Evolutionary conservation across 2,329 filamentous ascomycete species (phyloP).

Genomic region (Penicillium sp.): DNA sequence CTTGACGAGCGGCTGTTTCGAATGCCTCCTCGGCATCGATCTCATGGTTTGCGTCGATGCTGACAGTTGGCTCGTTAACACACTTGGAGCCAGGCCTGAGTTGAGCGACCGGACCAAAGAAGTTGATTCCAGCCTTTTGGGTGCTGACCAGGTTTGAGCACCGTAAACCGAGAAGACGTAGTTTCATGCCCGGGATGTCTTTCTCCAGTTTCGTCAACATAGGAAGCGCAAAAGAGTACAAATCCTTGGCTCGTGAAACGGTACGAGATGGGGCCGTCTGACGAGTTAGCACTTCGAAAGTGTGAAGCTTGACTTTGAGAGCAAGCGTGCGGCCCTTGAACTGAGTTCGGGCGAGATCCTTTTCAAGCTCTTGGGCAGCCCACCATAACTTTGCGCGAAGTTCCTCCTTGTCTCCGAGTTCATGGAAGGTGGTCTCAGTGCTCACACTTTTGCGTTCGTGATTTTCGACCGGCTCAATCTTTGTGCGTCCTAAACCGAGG

Average conservation of each 20-base stretch:
- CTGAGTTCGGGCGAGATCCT: constrained; percentile 75
- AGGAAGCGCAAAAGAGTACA: constrained; percentile 78
- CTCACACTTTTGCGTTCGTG: constrained; percentile 92
- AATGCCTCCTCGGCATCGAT: constrained; percentile 69
- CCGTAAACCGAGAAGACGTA: constrained; percentile 84
- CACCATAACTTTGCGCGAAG: constrained; percentile 76
- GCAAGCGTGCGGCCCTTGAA: constrained; percentile 90
- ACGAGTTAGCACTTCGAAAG: constrained; percentile 85
- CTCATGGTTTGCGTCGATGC: constrained; percentile 58
- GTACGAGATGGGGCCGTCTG: constrained; percentile 75
- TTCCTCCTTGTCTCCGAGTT: constrained; percentile 68
- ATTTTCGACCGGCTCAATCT: constrained; percentile 81
- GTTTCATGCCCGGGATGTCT: constrained; percentile 74
- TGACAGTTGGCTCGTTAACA: background rate
- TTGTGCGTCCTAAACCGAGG: constrained; percentile 82
- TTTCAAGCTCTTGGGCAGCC: constrained; percentile 82
- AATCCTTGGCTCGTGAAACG: constrained; percentile 71
- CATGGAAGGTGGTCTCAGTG: constrained; percentile 87
- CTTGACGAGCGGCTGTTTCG: constrained; percentile 61
- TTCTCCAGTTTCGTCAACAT: constrained; percentile 83
- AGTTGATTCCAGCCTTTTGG: constrained; percentile 76
- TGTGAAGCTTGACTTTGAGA: constrained; percentile 91
- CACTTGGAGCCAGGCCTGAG: constrained; percentile 24
- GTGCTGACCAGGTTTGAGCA: constrained; percentile 86
- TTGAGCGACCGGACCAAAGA: constrained; percentile 63